These are phyloP conservation scores for Firmiana major DNA, from an alignment of 345 rosid genomes.

Conservation along the genomic window DNA sequence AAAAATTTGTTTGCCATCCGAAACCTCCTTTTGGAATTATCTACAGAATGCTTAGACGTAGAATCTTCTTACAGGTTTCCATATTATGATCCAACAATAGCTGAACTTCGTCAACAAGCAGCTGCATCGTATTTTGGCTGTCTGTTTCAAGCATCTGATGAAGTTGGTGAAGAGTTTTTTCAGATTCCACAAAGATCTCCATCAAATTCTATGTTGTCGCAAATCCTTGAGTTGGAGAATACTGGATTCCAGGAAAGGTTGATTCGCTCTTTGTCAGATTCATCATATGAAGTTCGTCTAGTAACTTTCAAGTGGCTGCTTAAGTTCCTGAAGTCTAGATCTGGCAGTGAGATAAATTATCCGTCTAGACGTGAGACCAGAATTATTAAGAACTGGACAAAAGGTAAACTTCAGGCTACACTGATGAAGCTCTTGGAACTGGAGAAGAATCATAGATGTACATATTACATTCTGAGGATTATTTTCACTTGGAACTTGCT, in stretches of 20 bases:
- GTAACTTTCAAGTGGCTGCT: slow-evolving; percentile 85
- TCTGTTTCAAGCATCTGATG: slow-evolving; percentile 55
- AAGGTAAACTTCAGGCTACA: slow-evolving; percentile 52
- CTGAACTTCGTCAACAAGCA: slow-evolving; percentile 82
- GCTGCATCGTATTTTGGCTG: slow-evolving; percentile 78
- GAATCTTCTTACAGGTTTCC: slow-evolving; percentile 50
- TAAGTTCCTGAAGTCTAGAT: slow-evolving; percentile 53
- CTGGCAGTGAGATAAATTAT: slow-evolving; percentile 21
- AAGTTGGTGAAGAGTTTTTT: slow-evolving; percentile 36
- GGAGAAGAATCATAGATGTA: slow-evolving; percentile 72
- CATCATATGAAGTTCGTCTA: slow-evolving; percentile 85
- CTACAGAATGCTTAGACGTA: slow-evolving; percentile 61
- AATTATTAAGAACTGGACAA: slow-evolving; percentile 60
- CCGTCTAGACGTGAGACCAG: slow-evolving; percentile 31
- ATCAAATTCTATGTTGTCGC: slow-evolving; percentile 22
- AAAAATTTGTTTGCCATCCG: slow-evolving; percentile 35
- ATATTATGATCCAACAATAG: slow-evolving; percentile 71
- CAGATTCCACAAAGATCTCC: slow-evolving; percentile 32
- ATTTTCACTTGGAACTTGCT: slow-evolving; percentile 75
- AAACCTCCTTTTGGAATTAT: slow-evolving; percentile 59
- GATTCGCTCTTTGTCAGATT: slow-evolving; percentile 57
- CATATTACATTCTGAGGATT: slow-evolving; percentile 65
- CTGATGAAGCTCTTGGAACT: slow-evolving; percentile 51
- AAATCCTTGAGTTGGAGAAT: slow-evolving; percentile 31
- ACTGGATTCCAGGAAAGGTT: slow-evolving; percentile 51